phyloP scores from a whole-genome alignment of 805 yeast genomes.

The Zygoascus ofunaensis region DNA sequence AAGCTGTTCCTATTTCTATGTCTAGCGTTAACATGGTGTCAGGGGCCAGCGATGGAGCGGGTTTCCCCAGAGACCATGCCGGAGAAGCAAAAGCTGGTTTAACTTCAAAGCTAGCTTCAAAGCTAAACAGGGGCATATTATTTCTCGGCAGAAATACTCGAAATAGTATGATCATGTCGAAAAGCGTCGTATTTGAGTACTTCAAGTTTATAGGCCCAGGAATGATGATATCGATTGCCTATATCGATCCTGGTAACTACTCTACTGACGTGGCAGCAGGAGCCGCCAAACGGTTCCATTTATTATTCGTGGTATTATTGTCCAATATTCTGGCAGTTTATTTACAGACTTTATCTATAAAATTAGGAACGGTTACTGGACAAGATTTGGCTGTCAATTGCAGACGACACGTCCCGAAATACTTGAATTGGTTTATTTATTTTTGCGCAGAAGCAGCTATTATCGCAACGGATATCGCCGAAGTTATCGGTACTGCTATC shows the following conservation, averaged over 20 bases:
- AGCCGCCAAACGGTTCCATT: constrained; percentile 71
- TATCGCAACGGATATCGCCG: constrained; percentile 93
- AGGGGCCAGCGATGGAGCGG: too few species aligned
- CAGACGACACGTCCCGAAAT: constrained; percentile 58
- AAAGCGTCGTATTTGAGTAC: constrained; percentile 31
- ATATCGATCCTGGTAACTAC: constrained; percentile 97
- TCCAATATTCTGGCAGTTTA: constrained; percentile 83
- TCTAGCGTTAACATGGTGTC: too few species aligned
- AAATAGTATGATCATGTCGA: not conserved
- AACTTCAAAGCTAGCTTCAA: too few species aligned
- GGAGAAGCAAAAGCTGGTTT: too few species aligned
- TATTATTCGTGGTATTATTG: constrained; percentile 66
- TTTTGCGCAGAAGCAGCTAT: constrained; percentile 82
- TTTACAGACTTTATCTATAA: constrained; percentile 75
- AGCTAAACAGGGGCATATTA: not conserved
- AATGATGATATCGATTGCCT: constrained; percentile 86
- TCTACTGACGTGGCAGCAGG: constrained; percentile 93
- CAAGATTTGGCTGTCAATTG: constrained; percentile 84
- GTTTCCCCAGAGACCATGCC: too few species aligned
- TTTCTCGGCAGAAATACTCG: not conserved
- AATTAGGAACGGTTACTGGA: constrained; percentile 90
- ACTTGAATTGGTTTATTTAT: constrained; percentile 45
- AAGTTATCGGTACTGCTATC: constrained; percentile 96
- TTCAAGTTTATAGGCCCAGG: constrained; percentile 85
- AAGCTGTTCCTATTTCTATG: too few species aligned